These are phyloP conservation scores for Tuber umbilicatum DNA, from an alignment of 495 filamentous ascomycete species.

Conservation along the genomic window DNA sequence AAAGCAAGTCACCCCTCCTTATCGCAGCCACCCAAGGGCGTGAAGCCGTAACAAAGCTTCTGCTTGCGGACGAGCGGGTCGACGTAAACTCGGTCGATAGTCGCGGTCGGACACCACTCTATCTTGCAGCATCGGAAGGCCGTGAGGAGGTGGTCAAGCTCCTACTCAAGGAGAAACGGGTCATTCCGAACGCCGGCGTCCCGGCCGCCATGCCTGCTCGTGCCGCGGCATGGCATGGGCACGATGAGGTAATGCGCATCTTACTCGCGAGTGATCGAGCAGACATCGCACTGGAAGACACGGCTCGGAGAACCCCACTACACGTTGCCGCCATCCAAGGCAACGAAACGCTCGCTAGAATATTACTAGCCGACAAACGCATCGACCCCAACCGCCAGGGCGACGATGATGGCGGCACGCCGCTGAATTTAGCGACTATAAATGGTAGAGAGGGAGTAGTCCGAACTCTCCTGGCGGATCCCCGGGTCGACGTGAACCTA, in stretches of 20 bases:
- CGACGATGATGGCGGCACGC: background rate
- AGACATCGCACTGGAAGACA: conserved; percentile 3
- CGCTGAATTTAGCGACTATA: background rate
- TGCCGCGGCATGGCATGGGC: background rate
- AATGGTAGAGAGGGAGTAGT: background rate
- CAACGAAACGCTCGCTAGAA: background rate
- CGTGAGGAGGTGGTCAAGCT: background rate
- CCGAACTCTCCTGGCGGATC: background rate
- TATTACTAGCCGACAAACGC: conserved; percentile 2
- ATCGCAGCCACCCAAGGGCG: conserved; percentile 4
- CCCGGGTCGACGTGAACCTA: background rate
- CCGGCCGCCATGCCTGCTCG: background rate
- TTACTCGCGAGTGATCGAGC: conserved; percentile 1
- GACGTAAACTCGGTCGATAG: conserved; percentile 3
- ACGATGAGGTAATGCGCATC: conserved; percentile 2
- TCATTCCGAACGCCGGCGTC: background rate
- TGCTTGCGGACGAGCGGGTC: conserved; percentile 4
- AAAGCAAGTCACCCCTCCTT: conserved; percentile 3
- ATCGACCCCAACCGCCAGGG: background rate
- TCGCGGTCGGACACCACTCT: conserved; percentile 2
- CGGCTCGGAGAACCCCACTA: conserved; percentile 6
- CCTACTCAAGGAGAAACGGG: background rate
- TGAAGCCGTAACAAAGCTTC: conserved; percentile 7
- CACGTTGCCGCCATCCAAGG: conserved; percentile 9
- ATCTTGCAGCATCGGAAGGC: background rate